These are phyloP conservation scores for Corymbia maculata DNA, from an alignment of 345 rosid genomes.

Conservation along the genomic window DNA sequence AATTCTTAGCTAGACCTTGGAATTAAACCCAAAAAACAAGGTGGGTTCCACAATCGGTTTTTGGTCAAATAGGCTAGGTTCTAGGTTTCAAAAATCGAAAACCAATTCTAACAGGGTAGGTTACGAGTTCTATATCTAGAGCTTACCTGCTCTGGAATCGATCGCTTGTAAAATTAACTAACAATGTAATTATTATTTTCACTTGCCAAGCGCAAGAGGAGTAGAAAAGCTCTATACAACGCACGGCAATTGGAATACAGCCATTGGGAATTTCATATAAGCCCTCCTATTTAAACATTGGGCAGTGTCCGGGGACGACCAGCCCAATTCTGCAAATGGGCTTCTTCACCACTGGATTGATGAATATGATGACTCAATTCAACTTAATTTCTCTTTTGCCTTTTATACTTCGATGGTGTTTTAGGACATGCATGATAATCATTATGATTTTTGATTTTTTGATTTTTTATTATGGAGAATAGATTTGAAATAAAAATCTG, in stretches of 20 bases:
- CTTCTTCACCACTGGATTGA: background rate
- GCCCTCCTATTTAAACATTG: background rate
- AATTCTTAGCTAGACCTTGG: no score
- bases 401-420: background rate
- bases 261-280: background rate
- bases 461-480: rapidly evolving
- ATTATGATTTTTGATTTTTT: no score
- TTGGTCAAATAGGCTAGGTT: no score
- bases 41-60: no score
- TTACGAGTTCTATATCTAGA: background rate
- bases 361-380: background rate
- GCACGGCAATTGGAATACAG: background rate
- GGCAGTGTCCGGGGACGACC: background rate
- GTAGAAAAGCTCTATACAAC: background rate
- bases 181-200: background rate
- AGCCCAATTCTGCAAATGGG: background rate
- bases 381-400: background rate
- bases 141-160: background rate
- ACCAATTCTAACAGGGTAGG: rapidly evolving
- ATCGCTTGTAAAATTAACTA: background rate
- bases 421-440: no score
- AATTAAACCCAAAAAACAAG: no score
- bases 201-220: background rate
- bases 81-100: background rate
- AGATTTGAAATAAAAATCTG: no score